These are phyloP conservation scores for Vitis hybrid DNA, from an alignment of 177 flowering plant genomes.

Conservation along the genomic window DNA sequence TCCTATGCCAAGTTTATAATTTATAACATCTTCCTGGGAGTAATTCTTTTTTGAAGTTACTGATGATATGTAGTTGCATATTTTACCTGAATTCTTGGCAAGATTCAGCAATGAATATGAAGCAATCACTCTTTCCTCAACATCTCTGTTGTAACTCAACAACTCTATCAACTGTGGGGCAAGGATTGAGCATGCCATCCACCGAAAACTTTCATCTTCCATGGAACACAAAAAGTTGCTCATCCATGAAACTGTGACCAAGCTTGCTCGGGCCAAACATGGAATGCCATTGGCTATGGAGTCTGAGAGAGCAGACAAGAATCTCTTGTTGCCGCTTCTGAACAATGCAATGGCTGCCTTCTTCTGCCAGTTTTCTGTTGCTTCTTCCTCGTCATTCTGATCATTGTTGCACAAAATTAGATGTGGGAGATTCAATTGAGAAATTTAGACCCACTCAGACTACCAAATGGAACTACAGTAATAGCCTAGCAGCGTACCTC, in stretches of 20 bases:
- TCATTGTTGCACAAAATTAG: neutral
- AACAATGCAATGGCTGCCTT: slow-evolving; percentile 47
- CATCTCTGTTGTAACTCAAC: slow-evolving; percentile 32
- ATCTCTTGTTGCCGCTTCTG: slow-evolving; percentile 41
- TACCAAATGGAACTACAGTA: neutral
- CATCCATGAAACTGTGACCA: slow-evolving; percentile 65
- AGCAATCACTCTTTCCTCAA: slow-evolving; percentile 58
- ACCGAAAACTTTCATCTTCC: slow-evolving; percentile 28
- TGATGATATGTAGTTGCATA: no score
- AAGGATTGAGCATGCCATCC: slow-evolving; percentile 38
- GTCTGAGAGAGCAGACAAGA: slow-evolving; percentile 47
- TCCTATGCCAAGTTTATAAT: no score
- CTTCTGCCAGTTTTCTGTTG: slow-evolving; percentile 43
- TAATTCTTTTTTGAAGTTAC: no score
- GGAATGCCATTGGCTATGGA: slow-evolving; percentile 50
- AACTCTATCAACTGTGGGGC: slow-evolving; percentile 40
- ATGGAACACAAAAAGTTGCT: slow-evolving; percentile 31
- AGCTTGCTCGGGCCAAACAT: slow-evolving; percentile 53
- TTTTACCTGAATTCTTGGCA: slow-evolving; percentile 45
- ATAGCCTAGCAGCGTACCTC: neutral
- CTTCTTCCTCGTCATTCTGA: slow-evolving; percentile 61
- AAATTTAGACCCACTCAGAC: neutral
- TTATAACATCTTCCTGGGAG: no score
- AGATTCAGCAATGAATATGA: slow-evolving; percentile 49
- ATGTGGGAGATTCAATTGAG: neutral